These are phyloP conservation scores for Ceratocystis ficicola DNA, from an alignment of 2,329 filamentous ascomycete species.

Conservation along the genomic window DNA sequence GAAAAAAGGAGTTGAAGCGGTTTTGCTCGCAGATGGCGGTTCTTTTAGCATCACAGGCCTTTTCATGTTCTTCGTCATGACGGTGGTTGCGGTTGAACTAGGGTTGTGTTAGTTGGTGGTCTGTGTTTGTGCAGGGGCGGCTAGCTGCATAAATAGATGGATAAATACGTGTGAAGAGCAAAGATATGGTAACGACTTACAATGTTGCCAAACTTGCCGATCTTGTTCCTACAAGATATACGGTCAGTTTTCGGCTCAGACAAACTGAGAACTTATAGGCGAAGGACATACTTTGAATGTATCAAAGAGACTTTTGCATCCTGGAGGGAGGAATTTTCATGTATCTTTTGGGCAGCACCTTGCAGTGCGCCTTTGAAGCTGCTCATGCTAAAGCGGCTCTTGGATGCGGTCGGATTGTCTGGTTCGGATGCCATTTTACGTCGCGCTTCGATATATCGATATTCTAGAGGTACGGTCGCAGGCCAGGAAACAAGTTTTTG, in stretches of 20 bases:
- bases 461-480: background rate
- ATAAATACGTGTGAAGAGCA: no score
- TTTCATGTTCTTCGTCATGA: constrained; percentile 86
- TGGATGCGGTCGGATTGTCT: constrained; percentile 10
- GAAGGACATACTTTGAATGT: constrained; percentile 43
- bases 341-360: constrained; percentile 16
- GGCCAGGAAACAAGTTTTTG: background rate
- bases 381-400: constrained; percentile 21
- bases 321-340: constrained; percentile 18
- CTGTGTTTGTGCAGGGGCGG: background rate
- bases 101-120: constrained; percentile 3
- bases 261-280: background rate
- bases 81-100: constrained; percentile 77
- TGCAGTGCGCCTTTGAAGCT: constrained; percentile 17
- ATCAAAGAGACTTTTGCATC: constrained; percentile 40
- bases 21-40: constrained; percentile 58
- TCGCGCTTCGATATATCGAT: background rate
- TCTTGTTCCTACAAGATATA: constrained; percentile 34
- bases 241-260: background rate
- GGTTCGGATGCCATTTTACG: constrained; percentile 12
- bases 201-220: constrained; percentile 52
- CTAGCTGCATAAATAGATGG: background rate
- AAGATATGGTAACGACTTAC: constrained; percentile 30
- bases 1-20: constrained; percentile 83
- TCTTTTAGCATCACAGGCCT: constrained; percentile 70